Evolutionary conservation across 1,284 basidiomycete species (phyloP).

Genomic region (Ustilago xerochloae): DNA sequence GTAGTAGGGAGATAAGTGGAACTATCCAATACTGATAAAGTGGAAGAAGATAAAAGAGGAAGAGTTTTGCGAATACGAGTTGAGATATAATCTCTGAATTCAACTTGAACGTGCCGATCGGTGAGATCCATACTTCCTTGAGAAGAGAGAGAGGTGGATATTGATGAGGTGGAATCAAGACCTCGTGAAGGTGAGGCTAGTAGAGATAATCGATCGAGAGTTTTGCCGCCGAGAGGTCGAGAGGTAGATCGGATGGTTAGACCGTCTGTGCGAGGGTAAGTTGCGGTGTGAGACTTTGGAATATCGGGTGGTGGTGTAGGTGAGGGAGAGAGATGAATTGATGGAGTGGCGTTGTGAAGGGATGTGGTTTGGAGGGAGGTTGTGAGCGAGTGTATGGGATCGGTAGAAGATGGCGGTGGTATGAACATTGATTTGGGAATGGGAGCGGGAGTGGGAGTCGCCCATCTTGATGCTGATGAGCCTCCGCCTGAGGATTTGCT

Average conservation of each 20-base stretch:
- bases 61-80: constrained; percentile 10
- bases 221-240: constrained; percentile 36
- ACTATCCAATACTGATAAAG: constrained; percentile 5
- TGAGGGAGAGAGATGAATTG: neutral
- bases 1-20: constrained; percentile 1
- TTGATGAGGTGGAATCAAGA: constrained; percentile 19
- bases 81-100: constrained; percentile 41
- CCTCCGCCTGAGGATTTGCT: neutral
- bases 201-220: constrained; percentile 38
- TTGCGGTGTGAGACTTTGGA: no score
- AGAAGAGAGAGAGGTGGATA: constrained; percentile 19
- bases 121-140: constrained; percentile 44
- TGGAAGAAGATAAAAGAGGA: neutral
- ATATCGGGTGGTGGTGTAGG: neutral
- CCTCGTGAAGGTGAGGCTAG: constrained; percentile 49
- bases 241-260: constrained; percentile 14
- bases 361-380: neutral
- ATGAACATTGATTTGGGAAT: neutral
- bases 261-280: constrained; percentile 3
- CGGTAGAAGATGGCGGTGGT: no score
- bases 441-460: neutral
- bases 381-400: neutral
- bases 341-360: neutral
- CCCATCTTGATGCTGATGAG: constrained; percentile 17
- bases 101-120: constrained; percentile 7